Evolutionary conservation across 2,329 filamentous ascomycete genomes (phyloP).

Genomic region (Fusarium oligoseptatum): DNA sequence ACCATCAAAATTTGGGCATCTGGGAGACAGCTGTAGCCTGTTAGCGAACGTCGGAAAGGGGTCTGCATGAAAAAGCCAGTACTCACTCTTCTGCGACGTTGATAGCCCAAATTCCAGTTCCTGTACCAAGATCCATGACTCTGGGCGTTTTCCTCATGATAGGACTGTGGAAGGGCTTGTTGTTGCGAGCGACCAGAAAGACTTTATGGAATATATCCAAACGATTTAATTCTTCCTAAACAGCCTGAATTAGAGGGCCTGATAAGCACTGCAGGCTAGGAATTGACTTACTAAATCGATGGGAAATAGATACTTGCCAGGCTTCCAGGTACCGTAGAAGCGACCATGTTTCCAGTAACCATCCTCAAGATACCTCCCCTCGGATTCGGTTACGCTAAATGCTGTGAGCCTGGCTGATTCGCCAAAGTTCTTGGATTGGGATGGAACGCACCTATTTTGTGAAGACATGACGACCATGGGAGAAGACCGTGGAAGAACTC

Average conservation of each 20-base stretch:
- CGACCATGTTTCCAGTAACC: conserved; percentile 73
- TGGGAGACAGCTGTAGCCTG: conserved; percentile 34
- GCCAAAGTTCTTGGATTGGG: neutral
- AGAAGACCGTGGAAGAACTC: conserved; percentile 14
- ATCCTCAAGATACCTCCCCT: conserved; percentile 40
- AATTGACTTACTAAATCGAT: conserved; percentile 76
- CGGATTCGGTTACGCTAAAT: conserved; percentile 35
- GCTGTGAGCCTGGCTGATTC: conserved; percentile 27
- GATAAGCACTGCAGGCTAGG: neutral
- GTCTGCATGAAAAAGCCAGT: neutral
- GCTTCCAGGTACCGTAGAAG: conserved; percentile 75
- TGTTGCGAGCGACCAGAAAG: conserved; percentile 73
- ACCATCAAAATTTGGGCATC: conserved; percentile 54
- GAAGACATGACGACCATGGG: conserved; percentile 49
- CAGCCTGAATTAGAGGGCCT: conserved; percentile 27
- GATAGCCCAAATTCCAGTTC: conserved; percentile 92
- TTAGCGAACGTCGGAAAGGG: conserved; percentile 4
- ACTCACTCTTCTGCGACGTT: conserved; percentile 81
- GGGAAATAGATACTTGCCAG: conserved; percentile 80
- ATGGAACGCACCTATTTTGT: conserved; percentile 46
- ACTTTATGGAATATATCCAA: conserved; percentile 87
- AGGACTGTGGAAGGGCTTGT: conserved; percentile 47
- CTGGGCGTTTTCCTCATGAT: conserved; percentile 44
- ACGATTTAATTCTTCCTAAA: conserved; percentile 78
- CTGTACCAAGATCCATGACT: conserved; percentile 80